A percentile compares a stretch with the other conserved stretches of the same genome.
Evolutionary conservation across 176 grass and related monocot species (phyloP).

Genomic region (Sorghum bicolor): Sorghum_bicolor_NCBIv3 NC_012871.2:2572001-2572500

Average conservation of each 20-base stretch:
- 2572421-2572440: too few species aligned
- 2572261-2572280: background rate
- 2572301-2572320: background rate
- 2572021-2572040: too few species aligned
- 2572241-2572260: background rate
- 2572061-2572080: too few species aligned
- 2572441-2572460: too few species aligned
- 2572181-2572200: background rate
- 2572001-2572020: too few species aligned
- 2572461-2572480: too few species aligned
- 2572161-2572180: background rate
- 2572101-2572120: background rate
- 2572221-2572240: background rate
- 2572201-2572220: background rate
- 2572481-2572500: too few species aligned
- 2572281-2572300: background rate
- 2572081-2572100: background rate
- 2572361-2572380: background rate
- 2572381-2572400: background rate
- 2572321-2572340: background rate
- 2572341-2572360: conserved; percentile 19
- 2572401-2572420: too few species aligned
- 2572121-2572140: background rate
- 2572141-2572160: background rate
- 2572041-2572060: too few species aligned